phyloP scores from a whole-genome alignment of 805 yeast species.

The Zygoascus flipseniorum region DNA sequence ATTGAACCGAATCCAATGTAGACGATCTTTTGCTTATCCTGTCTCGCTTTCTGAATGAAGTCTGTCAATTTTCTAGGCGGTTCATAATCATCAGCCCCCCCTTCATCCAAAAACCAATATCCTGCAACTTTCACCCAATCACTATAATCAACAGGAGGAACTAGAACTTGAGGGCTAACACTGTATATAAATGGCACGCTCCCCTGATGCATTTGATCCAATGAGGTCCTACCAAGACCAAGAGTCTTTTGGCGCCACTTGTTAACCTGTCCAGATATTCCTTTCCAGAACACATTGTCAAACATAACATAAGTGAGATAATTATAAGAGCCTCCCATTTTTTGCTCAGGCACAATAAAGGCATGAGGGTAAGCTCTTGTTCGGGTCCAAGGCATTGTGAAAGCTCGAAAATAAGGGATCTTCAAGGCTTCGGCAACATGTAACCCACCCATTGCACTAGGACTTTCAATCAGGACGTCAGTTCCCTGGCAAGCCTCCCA shows the following conservation, averaged over 20 bases:
- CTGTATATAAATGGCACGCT: slow-evolving; percentile 85
- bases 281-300: slow-evolving; percentile 90
- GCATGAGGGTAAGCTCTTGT: slow-evolving; percentile 97
- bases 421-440: slow-evolving; percentile 90
- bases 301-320: slow-evolving; percentile 87
- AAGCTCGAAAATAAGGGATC: slow-evolving; percentile 88
- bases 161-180: slow-evolving; percentile 79
- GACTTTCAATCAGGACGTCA: slow-evolving; percentile 88
- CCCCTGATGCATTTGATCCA: slow-evolving; percentile 63
- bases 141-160: slow-evolving; percentile 87
- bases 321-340: slow-evolving; percentile 87
- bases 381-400: slow-evolving; percentile 98
- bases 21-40: slow-evolving; percentile 59
- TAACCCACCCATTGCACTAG: slow-evolving; percentile 91
- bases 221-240: slow-evolving; percentile 56
- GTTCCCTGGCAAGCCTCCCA: slow-evolving; percentile 82
- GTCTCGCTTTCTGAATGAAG: slow-evolving; percentile 56
- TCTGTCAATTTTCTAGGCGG: slow-evolving; percentile 52
- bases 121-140: slow-evolving; percentile 97
- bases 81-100: slow-evolving; percentile 37
- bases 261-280: slow-evolving; percentile 79
- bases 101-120: slow-evolving; percentile 85
- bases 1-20: slow-evolving; percentile 96
- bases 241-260: slow-evolving; percentile 72
- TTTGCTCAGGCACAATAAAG: slow-evolving; percentile 87